Conservation (phyloP, 495 filamentous ascomycete species). For the Lasiosphaeria ovina region DNA sequence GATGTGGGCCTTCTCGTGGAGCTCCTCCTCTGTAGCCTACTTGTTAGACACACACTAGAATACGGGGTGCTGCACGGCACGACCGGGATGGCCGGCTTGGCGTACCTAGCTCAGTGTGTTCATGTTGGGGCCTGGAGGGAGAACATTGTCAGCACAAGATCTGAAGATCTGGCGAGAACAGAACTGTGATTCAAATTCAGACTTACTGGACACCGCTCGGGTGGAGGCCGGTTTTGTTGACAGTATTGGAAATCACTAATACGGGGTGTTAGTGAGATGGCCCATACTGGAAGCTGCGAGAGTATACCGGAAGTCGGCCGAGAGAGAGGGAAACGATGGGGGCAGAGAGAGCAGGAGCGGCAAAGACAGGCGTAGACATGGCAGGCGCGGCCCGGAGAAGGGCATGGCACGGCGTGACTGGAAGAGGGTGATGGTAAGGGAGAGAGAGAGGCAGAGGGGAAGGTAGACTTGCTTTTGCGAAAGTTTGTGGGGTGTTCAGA, state of each 20-base stretch:
- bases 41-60: conserved; percentile 20
- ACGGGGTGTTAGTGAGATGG: conserved; percentile 43
- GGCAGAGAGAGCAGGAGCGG: neutral
- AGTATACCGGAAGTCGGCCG: neutral
- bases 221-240: conserved; percentile 86
- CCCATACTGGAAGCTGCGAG: neutral
- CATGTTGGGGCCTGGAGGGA: conserved; percentile 63
- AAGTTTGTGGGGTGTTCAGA: conserved; percentile 30
- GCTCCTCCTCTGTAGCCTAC: conserved; percentile 69
- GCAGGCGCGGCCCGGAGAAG: neutral
- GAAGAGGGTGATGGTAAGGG: neutral
- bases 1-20: conserved; percentile 97
- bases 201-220: conserved; percentile 87
- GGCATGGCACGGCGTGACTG: neutral
- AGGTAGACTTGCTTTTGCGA: conserved; percentile 41
- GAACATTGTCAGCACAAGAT: conserved; percentile 12
- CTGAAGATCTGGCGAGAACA: conserved; percentile 13
- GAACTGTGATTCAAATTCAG: conserved; percentile 14
- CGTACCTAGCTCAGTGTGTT: conserved; percentile 85
- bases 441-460: neutral
- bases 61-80: neutral
- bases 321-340: conserved; percentile 42
- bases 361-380: neutral
- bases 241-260: conserved; percentile 64
- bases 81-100: neutral